Evolutionary conservation across 2,329 filamentous ascomycete species (phyloP).

Genomic region (Nigrograna mackinnonii): DNA sequence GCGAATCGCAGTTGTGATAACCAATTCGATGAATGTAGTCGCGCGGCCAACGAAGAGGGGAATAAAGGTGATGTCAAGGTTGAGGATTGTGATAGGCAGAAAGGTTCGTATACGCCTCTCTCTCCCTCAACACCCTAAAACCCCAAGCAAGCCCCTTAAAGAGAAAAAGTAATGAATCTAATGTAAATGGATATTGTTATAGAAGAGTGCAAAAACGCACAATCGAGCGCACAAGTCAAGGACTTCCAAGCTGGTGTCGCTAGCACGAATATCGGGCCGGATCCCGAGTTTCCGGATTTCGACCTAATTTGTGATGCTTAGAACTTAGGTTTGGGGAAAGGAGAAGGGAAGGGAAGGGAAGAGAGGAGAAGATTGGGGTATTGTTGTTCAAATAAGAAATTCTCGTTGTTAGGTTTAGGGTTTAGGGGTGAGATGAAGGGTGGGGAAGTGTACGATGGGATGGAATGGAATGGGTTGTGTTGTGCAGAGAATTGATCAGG

Average conservation of each 20-base stretch:
- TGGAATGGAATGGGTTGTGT: too few relatives aligned
- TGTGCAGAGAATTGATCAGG: too few relatives aligned
- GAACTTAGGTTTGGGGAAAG: too few relatives aligned
- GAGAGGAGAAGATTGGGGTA: too few relatives aligned
- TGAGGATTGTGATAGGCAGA: constrained; percentile 59
- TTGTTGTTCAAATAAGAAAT: too few relatives aligned
- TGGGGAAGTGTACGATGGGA: too few relatives aligned
- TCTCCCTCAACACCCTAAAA: too few relatives aligned
- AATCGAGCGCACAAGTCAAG: constrained; percentile 15
- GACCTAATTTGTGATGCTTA: constrained; percentile 39
- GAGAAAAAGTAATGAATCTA: not conserved
- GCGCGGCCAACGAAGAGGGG: constrained; percentile 51
- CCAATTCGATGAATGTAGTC: constrained; percentile 63
- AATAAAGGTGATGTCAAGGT: constrained; percentile 47
- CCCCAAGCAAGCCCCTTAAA: too few relatives aligned
- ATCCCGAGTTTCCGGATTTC: constrained; percentile 42
- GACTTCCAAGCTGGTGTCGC: constrained; percentile 26
- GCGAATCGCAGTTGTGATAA: constrained; percentile 65
- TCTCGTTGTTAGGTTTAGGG: too few relatives aligned
- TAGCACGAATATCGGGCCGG: constrained; percentile 38
- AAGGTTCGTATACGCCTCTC: constrained; percentile 26
- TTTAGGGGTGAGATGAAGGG: too few relatives aligned
- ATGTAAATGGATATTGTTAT: not conserved
- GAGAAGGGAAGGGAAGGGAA: too few relatives aligned
- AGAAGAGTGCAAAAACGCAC: constrained; percentile 31